Evolutionary conservation across 306 rosid genomes (phyloP), one percentile per base, ranked within the genome.

Genomic region (Quercus suber): DNA sequence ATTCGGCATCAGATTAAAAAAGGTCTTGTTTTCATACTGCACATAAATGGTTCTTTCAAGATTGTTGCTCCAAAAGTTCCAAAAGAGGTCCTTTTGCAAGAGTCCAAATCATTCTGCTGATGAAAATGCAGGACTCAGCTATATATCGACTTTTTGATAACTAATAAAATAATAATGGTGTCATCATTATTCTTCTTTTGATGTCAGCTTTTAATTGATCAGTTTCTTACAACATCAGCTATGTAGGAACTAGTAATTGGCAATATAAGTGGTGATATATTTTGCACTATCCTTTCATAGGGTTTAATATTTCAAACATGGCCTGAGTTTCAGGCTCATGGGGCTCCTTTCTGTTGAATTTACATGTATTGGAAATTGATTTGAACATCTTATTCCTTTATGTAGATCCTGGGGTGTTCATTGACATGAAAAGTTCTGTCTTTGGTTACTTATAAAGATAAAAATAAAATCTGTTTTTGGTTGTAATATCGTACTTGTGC

Each of bases 341-440:
- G 65, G 64, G 17, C 13, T 13, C 12, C 0, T 4, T 59, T 57
- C 12, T 59, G 12, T 11, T 59, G 4, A n/a, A 58, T 58, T 58
- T 58, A n/a, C 64, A 58, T 58, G 25, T 12, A 20, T 59, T 59
- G 31, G 20, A 63, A 63, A 4, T 28, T 63, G 69, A 49, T 63
- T 23, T 63, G 41, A 14, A 28, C 37, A 63, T 35, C 41, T 27
- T 3, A 5, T 28, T 35, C 74, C 30, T 45, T 21, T 10, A n/a
- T 71, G 80, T 57, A 17, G 23, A 69, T 68, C 58, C 80, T 63
- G 73, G 75, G 68, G 52, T 57, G 55, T 11, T 59, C 65, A 59
- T 60, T 52, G 53, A 49, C 53, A 49, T 12, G 4, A 49, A 49
- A 49, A 49, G 0, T 49, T 49, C 53, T 12, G 17, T 49, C 5